These are phyloP conservation scores for Stephania japonica DNA, from an alignment of 164 flowering plant species.

Conservation along the genomic window DNA sequence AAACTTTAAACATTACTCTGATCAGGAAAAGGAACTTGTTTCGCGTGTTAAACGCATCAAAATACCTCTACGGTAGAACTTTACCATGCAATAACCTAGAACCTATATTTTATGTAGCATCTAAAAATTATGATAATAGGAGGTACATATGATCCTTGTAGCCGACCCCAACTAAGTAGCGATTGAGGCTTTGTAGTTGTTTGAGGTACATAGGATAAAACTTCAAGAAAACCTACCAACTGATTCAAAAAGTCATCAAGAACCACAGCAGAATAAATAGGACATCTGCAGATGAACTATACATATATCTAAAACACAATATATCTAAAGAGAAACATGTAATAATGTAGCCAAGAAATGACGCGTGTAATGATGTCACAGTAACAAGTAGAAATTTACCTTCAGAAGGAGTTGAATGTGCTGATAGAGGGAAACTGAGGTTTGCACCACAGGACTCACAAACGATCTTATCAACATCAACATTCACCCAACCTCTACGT, in stretches of 20 bases:
- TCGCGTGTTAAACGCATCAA: background rate
- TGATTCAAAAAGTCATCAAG: background rate
- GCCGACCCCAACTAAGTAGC: too few relatives aligned
- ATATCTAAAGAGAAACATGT: too few relatives aligned
- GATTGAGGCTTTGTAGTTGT: too few relatives aligned
- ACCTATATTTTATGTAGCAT: background rate
- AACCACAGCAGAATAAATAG: background rate
- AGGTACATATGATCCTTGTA: background rate
- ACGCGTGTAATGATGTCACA: too few relatives aligned
- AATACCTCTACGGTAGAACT: background rate
- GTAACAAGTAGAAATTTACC: slow-evolving; percentile 35
- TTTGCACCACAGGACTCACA: slow-evolving; percentile 82
- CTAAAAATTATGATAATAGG: background rate
- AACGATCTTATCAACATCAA: slow-evolving; percentile 61
- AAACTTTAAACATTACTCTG: background rate
- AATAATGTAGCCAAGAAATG: background rate
- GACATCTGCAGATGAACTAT: background rate
- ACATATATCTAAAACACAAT: background rate
- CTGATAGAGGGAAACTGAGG: slow-evolving; percentile 38
- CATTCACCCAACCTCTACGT: slow-evolving; percentile 86
- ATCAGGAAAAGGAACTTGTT: background rate
- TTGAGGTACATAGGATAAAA: too few relatives aligned
- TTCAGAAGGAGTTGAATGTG: slow-evolving; percentile 50
- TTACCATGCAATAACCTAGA: background rate
- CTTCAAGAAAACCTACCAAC: background rate